These are phyloP conservation scores for Neocallimastix lanati DNA, from an alignment of 192 early-diverging fungal genomes.

Conservation along the genomic window DNA sequence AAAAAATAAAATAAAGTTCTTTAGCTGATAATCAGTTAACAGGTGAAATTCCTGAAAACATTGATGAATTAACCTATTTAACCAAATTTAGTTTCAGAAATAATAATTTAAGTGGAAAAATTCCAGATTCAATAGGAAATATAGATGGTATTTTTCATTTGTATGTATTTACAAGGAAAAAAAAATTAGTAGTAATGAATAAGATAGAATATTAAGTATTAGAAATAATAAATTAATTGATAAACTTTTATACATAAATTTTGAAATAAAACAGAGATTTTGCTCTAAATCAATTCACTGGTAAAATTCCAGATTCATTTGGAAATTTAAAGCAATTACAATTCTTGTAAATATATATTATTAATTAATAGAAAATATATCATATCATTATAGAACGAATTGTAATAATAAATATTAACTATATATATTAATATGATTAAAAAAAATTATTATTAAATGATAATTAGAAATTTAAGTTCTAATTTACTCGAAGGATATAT, in stretches of 20 bases:
- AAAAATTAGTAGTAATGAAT: too few relatives aligned
- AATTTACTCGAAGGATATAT: not conserved
- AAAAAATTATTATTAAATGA: not conserved
- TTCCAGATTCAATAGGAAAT: not conserved
- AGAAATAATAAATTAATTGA: too few relatives aligned
- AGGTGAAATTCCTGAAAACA: too few relatives aligned
- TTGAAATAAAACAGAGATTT: not conserved
- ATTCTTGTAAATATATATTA: not conserved
- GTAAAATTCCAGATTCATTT: not conserved
- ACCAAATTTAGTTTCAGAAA: not conserved
- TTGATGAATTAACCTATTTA: too few relatives aligned
- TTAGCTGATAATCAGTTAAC: too few relatives aligned
- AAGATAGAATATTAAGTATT: too few relatives aligned
- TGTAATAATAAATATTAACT: too few relatives aligned
- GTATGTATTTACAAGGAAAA: too few relatives aligned
- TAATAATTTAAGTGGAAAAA: not conserved
- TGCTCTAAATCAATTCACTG: not conserved
- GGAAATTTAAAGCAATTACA: not conserved
- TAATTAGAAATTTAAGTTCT: not conserved
- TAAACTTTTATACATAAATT: too few relatives aligned
- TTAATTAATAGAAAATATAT: too few relatives aligned
- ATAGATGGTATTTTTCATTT: not conserved
- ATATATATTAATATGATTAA: not conserved
- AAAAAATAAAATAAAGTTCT: too few relatives aligned
- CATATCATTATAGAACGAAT: too few relatives aligned